Percentiles rank a stretch among this genome's conserved stretches.
Evolutionary conservation across 1,284 basidiomycete genomes (phyloP).

Genomic region (Tilletia walkeri): DNA sequence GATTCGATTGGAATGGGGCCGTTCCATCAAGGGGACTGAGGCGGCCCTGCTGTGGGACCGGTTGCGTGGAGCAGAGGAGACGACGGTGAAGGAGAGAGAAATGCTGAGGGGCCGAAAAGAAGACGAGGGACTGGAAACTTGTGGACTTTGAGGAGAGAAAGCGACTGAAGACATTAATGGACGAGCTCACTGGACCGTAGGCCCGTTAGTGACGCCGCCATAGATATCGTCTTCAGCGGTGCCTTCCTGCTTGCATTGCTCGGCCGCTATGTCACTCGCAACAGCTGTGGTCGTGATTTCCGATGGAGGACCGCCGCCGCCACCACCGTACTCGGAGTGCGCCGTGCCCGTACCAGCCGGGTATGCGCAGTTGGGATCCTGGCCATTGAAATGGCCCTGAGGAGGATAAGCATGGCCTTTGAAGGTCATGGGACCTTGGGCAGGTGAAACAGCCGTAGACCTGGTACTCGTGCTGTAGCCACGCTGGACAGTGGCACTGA

Average conservation of each 20-base stretch:
- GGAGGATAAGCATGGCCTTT: not conserved
- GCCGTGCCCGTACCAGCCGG: not conserved
- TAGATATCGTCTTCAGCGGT: not conserved
- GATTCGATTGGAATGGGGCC: too few species aligned
- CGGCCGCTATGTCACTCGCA: not conserved
- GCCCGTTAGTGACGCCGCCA: not conserved
- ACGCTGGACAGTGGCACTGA: conserved; percentile 7
- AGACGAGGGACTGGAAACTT: too few species aligned
- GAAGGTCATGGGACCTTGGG: not conserved
- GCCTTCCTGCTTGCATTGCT: not conserved
- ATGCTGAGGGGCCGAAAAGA: too few species aligned
- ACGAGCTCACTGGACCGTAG: not conserved
- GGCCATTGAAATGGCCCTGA: not conserved
- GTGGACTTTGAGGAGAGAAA: not conserved
- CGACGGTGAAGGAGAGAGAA: not conserved
- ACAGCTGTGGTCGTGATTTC: not conserved
- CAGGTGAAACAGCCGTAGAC: not conserved
- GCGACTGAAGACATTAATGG: not conserved
- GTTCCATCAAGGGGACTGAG: not conserved
- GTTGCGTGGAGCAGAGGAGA: not conserved
- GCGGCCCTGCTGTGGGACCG: not conserved
- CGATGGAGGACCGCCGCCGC: not conserved
- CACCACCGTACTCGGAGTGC: not conserved
- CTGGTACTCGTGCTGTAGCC: conserved; percentile 6
- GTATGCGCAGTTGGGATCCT: not conserved